phyloP scores from a whole-genome alignment of 805 yeast species.

The Metschnikowia chrysomelidarum region DNA sequence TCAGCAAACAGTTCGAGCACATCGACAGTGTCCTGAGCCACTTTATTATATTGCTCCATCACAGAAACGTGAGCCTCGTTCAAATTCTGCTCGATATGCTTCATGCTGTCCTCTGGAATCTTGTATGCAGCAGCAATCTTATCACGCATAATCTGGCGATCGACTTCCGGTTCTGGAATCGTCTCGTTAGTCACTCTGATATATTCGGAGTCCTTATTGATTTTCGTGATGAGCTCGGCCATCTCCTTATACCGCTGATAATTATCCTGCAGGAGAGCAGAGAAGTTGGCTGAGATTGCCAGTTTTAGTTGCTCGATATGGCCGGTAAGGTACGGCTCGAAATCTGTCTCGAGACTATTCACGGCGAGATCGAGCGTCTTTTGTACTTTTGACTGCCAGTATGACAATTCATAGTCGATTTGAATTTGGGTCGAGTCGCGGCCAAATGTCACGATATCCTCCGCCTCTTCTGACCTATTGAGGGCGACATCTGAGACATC shows the following conservation, averaged over 20 bases:
- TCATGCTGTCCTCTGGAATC: slow-evolving; percentile 22
- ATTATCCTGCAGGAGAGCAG: slow-evolving; percentile 27
- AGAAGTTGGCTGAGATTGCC: slow-evolving; percentile 25
- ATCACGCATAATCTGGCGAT: slow-evolving; percentile 39
- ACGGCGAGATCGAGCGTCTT: slow-evolving; percentile 35
- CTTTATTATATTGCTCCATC: slow-evolving; percentile 29
- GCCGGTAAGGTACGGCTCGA: slow-evolving; percentile 25
- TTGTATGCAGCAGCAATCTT: slow-evolving; percentile 26
- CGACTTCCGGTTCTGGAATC: slow-evolving; percentile 15
- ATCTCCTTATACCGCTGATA: slow-evolving; percentile 31
- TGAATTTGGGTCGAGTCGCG: slow-evolving; percentile 13
- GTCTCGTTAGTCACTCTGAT: slow-evolving; percentile 23
- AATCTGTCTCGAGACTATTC: slow-evolving; percentile 31
- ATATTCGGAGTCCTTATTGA: slow-evolving; percentile 34
- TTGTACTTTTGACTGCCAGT: slow-evolving; percentile 35
- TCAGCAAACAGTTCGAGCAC: slow-evolving; percentile 74
- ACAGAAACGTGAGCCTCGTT: slow-evolving; percentile 27
- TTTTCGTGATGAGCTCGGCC: slow-evolving; percentile 27
- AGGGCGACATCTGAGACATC: not conserved
- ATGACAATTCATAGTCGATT: slow-evolving; percentile 30
- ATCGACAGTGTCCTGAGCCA: slow-evolving; percentile 50
- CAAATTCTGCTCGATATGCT: slow-evolving; percentile 25
- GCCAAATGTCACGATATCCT: slow-evolving; percentile 6
- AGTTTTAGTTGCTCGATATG: slow-evolving; percentile 27
- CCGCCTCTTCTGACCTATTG: not conserved